Conservation (phyloP, 2,329 filamentous ascomycete genomes). For the Sclerotinia subarctica region DNA sequence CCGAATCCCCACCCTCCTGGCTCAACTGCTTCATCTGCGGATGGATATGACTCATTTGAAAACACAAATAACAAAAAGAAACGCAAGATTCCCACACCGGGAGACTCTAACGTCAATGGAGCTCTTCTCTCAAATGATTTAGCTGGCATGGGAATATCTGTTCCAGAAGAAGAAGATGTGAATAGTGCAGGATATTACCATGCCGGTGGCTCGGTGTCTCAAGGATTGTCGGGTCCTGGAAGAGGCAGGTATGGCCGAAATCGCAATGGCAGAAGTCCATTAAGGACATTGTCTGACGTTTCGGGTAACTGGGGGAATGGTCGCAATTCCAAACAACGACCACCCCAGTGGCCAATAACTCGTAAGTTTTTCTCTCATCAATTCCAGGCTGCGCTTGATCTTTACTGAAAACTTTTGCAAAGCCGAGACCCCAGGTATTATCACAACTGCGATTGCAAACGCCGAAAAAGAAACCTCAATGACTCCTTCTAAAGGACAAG, state of each 20-base stretch:
- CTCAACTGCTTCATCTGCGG: constrained; percentile 68
- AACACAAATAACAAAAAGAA: constrained; percentile 99
- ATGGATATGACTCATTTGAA: constrained; percentile 96
- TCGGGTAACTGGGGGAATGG: constrained; percentile 39
- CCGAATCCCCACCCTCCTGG: constrained; percentile 55
- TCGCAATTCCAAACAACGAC: constrained; percentile 36
- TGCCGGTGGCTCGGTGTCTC: constrained; percentile 51
- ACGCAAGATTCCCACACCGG: constrained; percentile 90
- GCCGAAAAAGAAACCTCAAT: constrained; percentile 64
- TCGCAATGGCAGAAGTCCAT: constrained; percentile 58
- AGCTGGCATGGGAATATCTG: constrained; percentile 58
- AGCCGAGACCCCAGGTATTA: constrained; percentile 70
- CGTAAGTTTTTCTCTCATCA: constrained; percentile 31
- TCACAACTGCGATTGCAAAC: constrained; percentile 90
- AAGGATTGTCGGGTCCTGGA: constrained; percentile 79
- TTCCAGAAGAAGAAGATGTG: constrained; percentile 44
- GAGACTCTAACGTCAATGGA: constrained; percentile 55
- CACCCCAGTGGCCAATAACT: constrained; percentile 36
- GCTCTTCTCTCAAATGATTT: constrained; percentile 57
- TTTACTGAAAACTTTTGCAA: constrained; percentile 35
- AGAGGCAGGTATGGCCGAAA: constrained; percentile 77
- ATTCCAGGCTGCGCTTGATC: constrained; percentile 19
- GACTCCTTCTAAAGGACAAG: constrained; percentile 60
- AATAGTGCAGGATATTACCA: constrained; percentile 52
- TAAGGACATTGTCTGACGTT: constrained; percentile 58